These are phyloP conservation scores for Termitomyces heimii DNA, from an alignment of 768 basidiomycete species.

Conservation along the genomic window DNA sequence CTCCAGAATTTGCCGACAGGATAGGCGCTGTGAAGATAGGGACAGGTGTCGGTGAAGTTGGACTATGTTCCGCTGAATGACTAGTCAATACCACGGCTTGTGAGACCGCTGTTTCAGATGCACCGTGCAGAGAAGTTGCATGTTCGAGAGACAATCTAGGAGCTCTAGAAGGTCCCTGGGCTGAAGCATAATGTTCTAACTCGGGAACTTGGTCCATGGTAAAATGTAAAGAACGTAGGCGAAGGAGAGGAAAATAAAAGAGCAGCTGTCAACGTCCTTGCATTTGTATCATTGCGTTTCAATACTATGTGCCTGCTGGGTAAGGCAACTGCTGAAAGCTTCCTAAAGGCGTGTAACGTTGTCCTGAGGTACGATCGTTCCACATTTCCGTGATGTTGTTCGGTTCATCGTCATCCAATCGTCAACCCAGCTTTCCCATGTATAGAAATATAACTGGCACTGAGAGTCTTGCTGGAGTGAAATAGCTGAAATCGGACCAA, in stretches of 20 bases:
- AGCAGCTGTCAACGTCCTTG: not conserved
- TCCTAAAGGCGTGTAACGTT: not conserved
- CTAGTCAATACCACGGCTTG: not conserved
- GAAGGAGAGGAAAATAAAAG: not conserved
- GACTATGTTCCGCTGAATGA: not conserved
- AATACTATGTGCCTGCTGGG: not conserved
- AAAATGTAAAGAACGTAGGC: not conserved
- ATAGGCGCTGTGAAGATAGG: not conserved
- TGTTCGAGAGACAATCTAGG: not conserved
- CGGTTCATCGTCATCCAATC: not conserved
- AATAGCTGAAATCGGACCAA: not conserved
- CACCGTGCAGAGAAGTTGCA: not conserved
- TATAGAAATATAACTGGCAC: not conserved
- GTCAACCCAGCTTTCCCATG: not conserved
- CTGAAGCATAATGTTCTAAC: not conserved
- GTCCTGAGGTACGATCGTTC: not conserved
- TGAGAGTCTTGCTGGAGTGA: not conserved
- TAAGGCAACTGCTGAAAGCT: not conserved
- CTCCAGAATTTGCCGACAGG: not conserved
- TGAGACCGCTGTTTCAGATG: not conserved
- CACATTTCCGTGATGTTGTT: not conserved
- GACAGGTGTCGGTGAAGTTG: not conserved
- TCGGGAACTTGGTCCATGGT: conserved; percentile 10
- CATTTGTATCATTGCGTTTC: not conserved
- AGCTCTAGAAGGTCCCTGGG: not conserved